Base-by-base conservation (phyloP, 768 basidiomycete genomes). In the Lactarius sanguifluus region DNA sequence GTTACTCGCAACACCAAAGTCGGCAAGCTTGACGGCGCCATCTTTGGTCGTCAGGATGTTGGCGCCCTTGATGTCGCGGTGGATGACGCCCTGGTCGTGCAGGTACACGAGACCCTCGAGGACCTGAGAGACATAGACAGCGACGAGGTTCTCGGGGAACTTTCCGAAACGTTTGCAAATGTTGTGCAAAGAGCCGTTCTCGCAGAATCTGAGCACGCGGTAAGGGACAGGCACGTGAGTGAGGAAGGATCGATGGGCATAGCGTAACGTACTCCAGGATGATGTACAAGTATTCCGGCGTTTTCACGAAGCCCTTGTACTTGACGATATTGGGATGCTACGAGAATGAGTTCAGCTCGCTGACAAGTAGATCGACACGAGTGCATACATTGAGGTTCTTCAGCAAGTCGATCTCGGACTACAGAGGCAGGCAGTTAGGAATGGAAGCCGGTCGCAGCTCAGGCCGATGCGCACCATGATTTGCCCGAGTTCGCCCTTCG, bases 21-120 rank as follows among this genome's bases (percentile, higher is more conserved):
- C 97, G 15, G 97, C 97, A n/a, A 99, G 83, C 77, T 98, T 99
- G 66, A 99, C 96, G 25, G 89, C 91, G 8, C 97, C 97, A 79
- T 98, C 96, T 79, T 99, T 99, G 76, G 97, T 98, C 23, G 97
- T 98, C 55, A 99, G 81, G 74, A 99, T 97, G 71, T 99, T 99
- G 16, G 97, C 96, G 41, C 97, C 97, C 76, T 99, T 99, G 81
- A 99, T 98, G 73, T 99, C 97, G 38, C 97, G 85, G 76, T 99
- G 97, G 72, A 99, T 98, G 68, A 99, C 97, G 81, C 97, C 97
- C 80, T 98, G 96, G 71, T 98, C 96, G 74, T 99, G 97, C 23
- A 99, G 86, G 75, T 99, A 99, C 57, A 96, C 89, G 40, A 99
- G 83, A 1, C 97, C 97, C 72, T 96, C 92, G 36, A 99, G 83